These are phyloP conservation scores for Puccinia hordei DNA, from an alignment of 1,284 basidiomycete species.

Conservation along the genomic window DNA sequence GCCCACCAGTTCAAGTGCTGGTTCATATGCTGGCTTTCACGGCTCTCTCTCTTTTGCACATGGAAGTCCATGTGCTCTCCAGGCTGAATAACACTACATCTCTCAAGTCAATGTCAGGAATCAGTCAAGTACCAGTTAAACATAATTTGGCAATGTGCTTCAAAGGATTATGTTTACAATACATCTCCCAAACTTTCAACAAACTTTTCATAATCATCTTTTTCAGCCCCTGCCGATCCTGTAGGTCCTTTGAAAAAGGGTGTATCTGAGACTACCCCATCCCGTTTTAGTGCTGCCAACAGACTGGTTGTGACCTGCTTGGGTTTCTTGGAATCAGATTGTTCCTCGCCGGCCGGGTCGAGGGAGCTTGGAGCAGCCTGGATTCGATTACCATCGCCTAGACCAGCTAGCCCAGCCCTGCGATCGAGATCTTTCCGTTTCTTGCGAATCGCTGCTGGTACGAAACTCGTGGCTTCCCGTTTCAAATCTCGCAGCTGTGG, in stretches of 20 bases:
- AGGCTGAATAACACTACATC: too few relatives aligned
- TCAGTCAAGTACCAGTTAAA: too few relatives aligned
- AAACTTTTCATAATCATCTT: slow-evolving; percentile 51
- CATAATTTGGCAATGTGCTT: too few relatives aligned
- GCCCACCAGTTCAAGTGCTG: too few relatives aligned
- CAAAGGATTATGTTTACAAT: slow-evolving; percentile 24
- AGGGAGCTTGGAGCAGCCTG: slow-evolving; percentile 53
- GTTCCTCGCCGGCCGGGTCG: background rate
- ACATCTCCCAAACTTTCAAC: slow-evolving; percentile 49
- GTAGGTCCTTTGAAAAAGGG: background rate
- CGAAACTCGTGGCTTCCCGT: slow-evolving; percentile 57
- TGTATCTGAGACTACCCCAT: slow-evolving; percentile 35
- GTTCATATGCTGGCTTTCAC: too few relatives aligned
- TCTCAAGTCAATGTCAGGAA: too few relatives aligned
- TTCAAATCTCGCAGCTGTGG: slow-evolving; percentile 58
- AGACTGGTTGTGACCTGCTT: slow-evolving; percentile 34
- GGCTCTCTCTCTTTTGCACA: too few relatives aligned
- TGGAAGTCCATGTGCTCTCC: too few relatives aligned
- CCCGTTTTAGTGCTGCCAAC: slow-evolving; percentile 35
- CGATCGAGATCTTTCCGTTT: slow-evolving; percentile 54
- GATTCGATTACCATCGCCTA: slow-evolving; percentile 54
- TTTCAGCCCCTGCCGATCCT: background rate
- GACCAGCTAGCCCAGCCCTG: slow-evolving; percentile 53
- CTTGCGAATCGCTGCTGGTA: slow-evolving; percentile 56
- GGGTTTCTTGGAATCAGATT: background rate